These are phyloP conservation scores for Lasiosphaeris hirsuta DNA, from an alignment of 495 filamentous ascomycete genomes.

Conservation along the genomic window DNA sequence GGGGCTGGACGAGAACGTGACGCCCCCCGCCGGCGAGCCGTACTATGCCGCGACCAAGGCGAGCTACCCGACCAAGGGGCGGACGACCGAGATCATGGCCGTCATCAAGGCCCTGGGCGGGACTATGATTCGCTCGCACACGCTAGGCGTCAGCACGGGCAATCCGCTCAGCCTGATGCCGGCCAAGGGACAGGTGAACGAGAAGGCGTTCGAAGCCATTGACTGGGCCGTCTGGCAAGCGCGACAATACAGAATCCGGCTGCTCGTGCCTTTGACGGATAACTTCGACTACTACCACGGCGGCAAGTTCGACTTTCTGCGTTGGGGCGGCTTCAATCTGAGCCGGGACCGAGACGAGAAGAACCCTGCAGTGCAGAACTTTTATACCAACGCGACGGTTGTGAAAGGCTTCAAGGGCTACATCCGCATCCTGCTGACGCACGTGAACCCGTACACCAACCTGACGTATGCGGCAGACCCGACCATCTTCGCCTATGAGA, in stretches of 20 bases:
- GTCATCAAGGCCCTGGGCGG: constrained; percentile 50
- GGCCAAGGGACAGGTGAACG: constrained; percentile 41
- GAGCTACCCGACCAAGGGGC: constrained; percentile 52
- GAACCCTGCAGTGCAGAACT: constrained; percentile 45
- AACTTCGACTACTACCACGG: constrained; percentile 56
- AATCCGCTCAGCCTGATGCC: constrained; percentile 52
- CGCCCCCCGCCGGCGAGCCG: constrained; percentile 45
- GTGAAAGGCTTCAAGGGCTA: constrained; percentile 48
- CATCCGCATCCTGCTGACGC: constrained; percentile 46
- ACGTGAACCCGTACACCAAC: constrained; percentile 53
- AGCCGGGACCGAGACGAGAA: constrained; percentile 29
- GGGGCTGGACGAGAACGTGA: constrained; percentile 56
- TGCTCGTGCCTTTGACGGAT: constrained; percentile 49
- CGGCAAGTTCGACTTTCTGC: constrained; percentile 55
- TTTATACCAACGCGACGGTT: constrained; percentile 51
- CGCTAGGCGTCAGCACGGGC: constrained; percentile 51
- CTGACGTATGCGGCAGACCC: constrained; percentile 54
- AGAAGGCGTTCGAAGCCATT: constrained; percentile 47
- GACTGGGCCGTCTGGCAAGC: constrained; percentile 56
- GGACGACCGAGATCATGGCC: constrained; percentile 53
- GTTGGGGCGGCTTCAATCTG: constrained; percentile 51
- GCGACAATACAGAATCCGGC: constrained; percentile 45
- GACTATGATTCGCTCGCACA: constrained; percentile 51
- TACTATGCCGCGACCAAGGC: constrained; percentile 48
- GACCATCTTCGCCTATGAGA: constrained; percentile 55